Conservation (phyloP, 75 land plant genomes). For the Picea glauca region DNA sequence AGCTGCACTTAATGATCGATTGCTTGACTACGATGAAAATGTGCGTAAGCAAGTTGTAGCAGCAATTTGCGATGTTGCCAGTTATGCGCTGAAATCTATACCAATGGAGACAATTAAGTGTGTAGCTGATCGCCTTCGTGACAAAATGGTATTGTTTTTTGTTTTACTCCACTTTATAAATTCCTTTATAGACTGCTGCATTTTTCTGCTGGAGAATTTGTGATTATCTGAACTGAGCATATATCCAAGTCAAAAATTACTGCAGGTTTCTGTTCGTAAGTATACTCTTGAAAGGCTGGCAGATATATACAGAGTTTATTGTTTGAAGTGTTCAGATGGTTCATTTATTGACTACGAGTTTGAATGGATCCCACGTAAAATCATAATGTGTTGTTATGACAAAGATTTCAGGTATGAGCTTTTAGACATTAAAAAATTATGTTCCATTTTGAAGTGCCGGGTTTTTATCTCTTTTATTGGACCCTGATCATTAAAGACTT, state of each 20-base stretch:
- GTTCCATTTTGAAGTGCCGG: not conserved
- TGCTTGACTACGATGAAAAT: constrained; percentile 72
- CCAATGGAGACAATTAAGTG: constrained; percentile 46
- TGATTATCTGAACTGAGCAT: not conserved
- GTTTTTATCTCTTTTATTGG: not conserved
- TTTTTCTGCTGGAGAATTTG: not conserved
- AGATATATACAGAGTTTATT: constrained; percentile 45
- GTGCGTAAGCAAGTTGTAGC: constrained; percentile 72
- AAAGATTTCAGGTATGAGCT: constrained; percentile 54
- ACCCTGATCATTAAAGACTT: not conserved
- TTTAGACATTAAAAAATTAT: not conserved
- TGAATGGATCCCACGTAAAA: constrained; percentile 77
- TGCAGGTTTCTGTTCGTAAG: constrained; percentile 55
- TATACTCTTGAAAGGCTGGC: constrained; percentile 74
- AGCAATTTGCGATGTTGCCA: constrained; percentile 66
- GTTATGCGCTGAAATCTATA: constrained; percentile 28
- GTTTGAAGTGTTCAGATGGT: constrained; percentile 27
- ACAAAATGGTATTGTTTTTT: constrained; percentile 51
- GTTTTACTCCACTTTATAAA: not conserved
- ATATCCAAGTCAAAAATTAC: not conserved
- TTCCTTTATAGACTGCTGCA: not conserved
- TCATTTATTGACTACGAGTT: constrained; percentile 25
- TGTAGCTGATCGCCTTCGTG: constrained; percentile 73
- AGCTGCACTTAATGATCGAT: constrained; percentile 65
- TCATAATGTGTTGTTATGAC: constrained; percentile 70